Conservation (phyloP, 2,329 filamentous ascomycete genomes). For the Scedosporium dehoogii region DNA sequence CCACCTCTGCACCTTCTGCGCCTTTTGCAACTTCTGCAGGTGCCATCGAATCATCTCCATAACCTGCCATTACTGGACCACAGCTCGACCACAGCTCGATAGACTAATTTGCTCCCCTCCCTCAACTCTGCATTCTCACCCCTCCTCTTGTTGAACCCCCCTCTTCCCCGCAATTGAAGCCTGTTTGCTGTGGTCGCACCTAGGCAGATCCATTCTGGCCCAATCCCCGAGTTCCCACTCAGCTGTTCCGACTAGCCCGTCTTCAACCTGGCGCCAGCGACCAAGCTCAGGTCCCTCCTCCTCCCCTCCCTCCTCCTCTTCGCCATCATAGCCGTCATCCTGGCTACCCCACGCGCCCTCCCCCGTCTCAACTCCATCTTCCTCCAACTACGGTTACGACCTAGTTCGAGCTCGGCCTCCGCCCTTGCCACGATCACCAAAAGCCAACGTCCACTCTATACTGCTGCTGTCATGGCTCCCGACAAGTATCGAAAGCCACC, state of each 20-base stretch:
- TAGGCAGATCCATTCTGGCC: neutral
- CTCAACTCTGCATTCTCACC: neutral
- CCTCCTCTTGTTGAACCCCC: neutral
- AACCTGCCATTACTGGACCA: neutral
- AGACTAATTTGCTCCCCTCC: neutral
- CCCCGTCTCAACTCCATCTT: slow-evolving; percentile 49
- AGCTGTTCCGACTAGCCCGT: neutral
- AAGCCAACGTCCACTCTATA: slow-evolving; percentile 10
- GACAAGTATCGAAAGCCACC: slow-evolving; percentile 63
- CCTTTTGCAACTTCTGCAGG: too few relatives aligned
- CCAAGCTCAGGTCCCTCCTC: slow-evolving; percentile 6
- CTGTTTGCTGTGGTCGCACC: neutral
- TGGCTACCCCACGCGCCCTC: slow-evolving; percentile 54
- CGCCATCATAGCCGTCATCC: slow-evolving; percentile 45
- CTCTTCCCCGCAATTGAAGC: neutral
- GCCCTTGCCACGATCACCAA: slow-evolving; percentile 16
- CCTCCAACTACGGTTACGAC: slow-evolving; percentile 39
- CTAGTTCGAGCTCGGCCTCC: slow-evolving; percentile 6
- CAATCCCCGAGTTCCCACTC: neutral
- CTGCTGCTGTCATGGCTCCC: slow-evolving; percentile 53
- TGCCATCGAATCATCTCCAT: too few relatives aligned
- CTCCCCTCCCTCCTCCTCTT: slow-evolving; percentile 40
- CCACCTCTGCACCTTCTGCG: too few relatives aligned
- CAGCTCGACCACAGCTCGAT: neutral
- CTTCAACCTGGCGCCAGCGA: slow-evolving; percentile 6